Base-by-base conservation (phyloP, 192 early-diverging fungal genomes). In the Rhizophlyctis rosea region DNA sequence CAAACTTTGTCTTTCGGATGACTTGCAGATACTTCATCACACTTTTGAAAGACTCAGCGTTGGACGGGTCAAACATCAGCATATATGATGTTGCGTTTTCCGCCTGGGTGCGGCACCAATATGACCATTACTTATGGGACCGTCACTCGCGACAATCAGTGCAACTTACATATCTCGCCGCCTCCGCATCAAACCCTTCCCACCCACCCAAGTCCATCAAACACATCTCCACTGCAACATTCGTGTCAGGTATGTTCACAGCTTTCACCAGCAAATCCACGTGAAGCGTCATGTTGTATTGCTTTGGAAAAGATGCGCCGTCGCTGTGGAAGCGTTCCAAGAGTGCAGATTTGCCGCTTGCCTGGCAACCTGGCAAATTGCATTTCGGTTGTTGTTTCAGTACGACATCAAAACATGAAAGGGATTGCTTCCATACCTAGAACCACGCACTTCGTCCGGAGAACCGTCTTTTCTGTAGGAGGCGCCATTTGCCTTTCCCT, bases 191-290 rank as follows among this genome's bases (percentile, higher is more conserved):
- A 54, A 77, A 73, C 4, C 66, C 55, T 11, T 82, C 81, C 36
- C 76, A 56, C 14, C 81, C 77, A 4, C 56, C 75, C 1, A 80
- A 31, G 48, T 82, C 81, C 54, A 65, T 53, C 11, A 82, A 49
- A 59, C 68, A 82, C 54, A 82, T 24, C 31, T 82, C 81, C 24
- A 80, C 68, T 14, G 77, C 71, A 21, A 65, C 64, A 50, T 71
- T 62, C 18, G 68, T 72, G 34, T 82, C 81, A 34, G 78, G 77
- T 39, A 82, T 80, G 54, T 80, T 76, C 59, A 82, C 74, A n/a
- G 67, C 58, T 35, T 82, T 82, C 39, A 80, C 73, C 34, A 57
- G 57, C 33, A 80, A 54, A 54, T 82, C 81, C 13, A 49, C 55
- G 59, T 82, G 79, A 48, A 82, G 47, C 3, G 81, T 82, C 75